phyloP scores from a whole-genome alignment of 768 basidiomycete species.

The Daedaleopsis sinensis region DNA sequence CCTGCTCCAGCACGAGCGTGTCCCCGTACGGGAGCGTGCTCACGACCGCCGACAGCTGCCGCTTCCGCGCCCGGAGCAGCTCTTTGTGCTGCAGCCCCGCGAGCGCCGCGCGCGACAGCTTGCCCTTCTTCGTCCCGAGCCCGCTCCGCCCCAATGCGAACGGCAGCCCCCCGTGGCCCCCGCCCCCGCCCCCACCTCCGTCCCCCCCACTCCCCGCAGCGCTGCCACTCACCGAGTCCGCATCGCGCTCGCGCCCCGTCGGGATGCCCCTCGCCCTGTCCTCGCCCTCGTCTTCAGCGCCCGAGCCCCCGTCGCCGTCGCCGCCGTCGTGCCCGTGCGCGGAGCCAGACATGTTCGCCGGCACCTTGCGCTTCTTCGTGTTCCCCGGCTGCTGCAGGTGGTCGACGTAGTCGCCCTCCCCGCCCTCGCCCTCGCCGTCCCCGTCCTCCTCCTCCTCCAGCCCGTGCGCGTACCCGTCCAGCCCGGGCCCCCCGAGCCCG shows the following conservation, averaged over 20 bases:
- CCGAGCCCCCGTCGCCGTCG: conserved; percentile 42
- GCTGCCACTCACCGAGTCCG: neutral
- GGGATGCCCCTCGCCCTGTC: conserved; percentile 33
- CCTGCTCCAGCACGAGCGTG: conserved; percentile 77
- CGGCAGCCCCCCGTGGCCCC: conserved; percentile 32
- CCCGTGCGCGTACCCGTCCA: conserved; percentile 35
- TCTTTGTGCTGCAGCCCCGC: conserved; percentile 80
- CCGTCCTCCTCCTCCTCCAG: conserved; percentile 40
- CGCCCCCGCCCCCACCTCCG: conserved; percentile 23
- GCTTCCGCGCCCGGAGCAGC: conserved; percentile 64
- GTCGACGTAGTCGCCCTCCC: conserved; percentile 68
- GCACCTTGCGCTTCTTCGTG: conserved; percentile 89
- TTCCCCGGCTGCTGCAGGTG: conserved; percentile 78
- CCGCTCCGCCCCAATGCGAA: neutral
- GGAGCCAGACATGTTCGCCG: conserved; percentile 54
- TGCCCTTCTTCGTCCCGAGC: conserved; percentile 32
- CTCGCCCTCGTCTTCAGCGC: conserved; percentile 45
- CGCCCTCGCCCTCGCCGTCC: conserved; percentile 56
- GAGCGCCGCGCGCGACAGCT: conserved; percentile 60
- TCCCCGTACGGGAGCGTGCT: conserved; percentile 69
- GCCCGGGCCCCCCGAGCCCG: conserved; percentile 39
- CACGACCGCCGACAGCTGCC: conserved; percentile 71
- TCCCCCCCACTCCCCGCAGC: neutral
- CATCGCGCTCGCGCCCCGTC: conserved; percentile 30
- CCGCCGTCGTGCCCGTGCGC: conserved; percentile 45